Base-by-base conservation (phyloP, 2,329 filamentous ascomycete species). In the Allantophomopsis cytisporea region DNA sequence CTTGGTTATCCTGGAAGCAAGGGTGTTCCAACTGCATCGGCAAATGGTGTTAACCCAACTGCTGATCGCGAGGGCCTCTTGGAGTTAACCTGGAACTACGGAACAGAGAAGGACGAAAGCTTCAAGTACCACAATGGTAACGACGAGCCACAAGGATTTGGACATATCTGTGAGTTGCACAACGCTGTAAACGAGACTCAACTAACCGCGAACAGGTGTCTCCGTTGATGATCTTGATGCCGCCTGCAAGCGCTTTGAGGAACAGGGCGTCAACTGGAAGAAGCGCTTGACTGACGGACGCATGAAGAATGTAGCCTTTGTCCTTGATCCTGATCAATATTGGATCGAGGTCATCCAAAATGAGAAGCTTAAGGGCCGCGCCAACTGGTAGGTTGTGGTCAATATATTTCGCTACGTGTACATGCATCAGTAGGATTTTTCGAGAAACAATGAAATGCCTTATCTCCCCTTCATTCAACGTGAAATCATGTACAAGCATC, bases 91-190 rank as follows among this genome's bases (percentile, higher is more conserved):
- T 94, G 83, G 81, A 79, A 78, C 55, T 71, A 78, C 47, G 76
- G 75, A 35, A 87, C 83, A 0, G 88, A 95, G 63, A 89, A 89
- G 57, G 81, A 94, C 45, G 73, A 77, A 43, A 64, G 64, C 46
- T 89, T 94, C 56, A 71, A 71, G 48, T 95, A 95, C 58, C 88
- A 96, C 61, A 78, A 91, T 50, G 89, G 88, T 31, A 95, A 95
- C 59, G 68, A 76, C 28, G 69, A 91, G 57, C 88, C 88, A 0
- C 86, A 94, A 57, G 89, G 88, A 1, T 95, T 94, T 47, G 87
- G 88, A 0, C 87, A 94, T 54, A 86, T 94, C 80, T 41, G 39
- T 40, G 30, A 36, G 39, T 40, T 32, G 7, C 10, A 15, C 3
- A 28, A 5, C 10, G 5, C 11, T 28, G 5, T 12, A 28, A 28